Evolutionary conservation across 1,284 basidiomycete species (phyloP).

Genomic region (Ceratobasidium sp.): DNA sequence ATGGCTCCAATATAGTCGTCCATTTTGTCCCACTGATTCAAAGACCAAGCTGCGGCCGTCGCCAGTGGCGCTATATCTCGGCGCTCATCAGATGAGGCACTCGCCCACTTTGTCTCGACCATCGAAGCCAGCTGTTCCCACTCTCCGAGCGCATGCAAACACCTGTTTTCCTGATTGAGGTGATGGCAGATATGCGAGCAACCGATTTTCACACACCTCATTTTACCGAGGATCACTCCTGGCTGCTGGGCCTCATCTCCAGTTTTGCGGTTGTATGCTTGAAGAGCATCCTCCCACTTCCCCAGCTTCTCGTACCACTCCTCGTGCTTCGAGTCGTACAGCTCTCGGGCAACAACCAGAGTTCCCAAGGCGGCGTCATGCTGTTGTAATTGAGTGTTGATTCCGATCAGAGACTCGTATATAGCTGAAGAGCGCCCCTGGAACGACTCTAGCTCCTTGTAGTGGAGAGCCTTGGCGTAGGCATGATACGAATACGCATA

Average conservation of each 20-base stretch:
- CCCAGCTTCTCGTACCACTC: slow-evolving; percentile 99
- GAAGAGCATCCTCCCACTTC: slow-evolving; percentile 94
- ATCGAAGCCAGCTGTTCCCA: slow-evolving; percentile 93
- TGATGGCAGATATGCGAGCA: not conserved
- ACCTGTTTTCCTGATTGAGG: slow-evolving; percentile 54
- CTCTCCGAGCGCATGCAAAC: slow-evolving; percentile 96
- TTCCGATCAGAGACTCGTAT: slow-evolving; percentile 94
- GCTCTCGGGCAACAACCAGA: slow-evolving; percentile 85
- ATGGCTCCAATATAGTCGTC: slow-evolving; percentile 96
- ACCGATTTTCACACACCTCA: slow-evolving; percentile 63
- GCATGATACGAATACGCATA: slow-evolving; percentile 95
- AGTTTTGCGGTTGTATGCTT: slow-evolving; percentile 85
- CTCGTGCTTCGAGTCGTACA: slow-evolving; percentile 89
- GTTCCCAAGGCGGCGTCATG: slow-evolving; percentile 97
- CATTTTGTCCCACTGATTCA: slow-evolving; percentile 98
- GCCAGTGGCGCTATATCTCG: slow-evolving; percentile 96
- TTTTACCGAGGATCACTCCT: slow-evolving; percentile 85
- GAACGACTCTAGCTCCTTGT: slow-evolving; percentile 98
- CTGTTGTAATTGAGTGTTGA: slow-evolving; percentile 98
- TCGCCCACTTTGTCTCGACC: slow-evolving; percentile 91
- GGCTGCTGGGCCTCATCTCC: slow-evolving; percentile 74
- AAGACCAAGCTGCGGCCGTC: slow-evolving; percentile 95
- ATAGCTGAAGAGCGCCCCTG: slow-evolving; percentile 78
- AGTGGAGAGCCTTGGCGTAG: slow-evolving; percentile 98
- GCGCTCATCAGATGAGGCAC: slow-evolving; percentile 84